phyloP scores from a whole-genome alignment of 805 yeast species.

The Metschnikowia gruessii region DNA sequence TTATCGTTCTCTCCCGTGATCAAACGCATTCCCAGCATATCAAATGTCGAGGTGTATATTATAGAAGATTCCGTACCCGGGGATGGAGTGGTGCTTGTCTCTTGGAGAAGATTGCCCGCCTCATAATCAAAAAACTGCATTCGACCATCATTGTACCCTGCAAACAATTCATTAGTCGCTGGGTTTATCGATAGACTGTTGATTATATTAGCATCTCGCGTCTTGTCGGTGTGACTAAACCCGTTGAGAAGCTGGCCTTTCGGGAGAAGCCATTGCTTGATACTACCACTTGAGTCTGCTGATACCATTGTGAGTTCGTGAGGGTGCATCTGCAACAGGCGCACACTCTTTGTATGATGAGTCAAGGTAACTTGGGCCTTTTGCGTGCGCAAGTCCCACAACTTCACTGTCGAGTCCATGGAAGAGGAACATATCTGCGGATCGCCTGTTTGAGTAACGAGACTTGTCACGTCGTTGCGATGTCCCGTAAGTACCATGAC shows the following conservation, averaged over 20 bases:
- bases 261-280: conserved; percentile 82
- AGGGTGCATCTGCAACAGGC: conserved; percentile 70
- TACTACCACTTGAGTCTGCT: conserved; percentile 69
- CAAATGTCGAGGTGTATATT: conserved; percentile 69
- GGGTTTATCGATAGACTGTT: conserved; percentile 68
- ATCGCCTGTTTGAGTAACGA: conserved; percentile 64
- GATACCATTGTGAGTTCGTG: conserved; percentile 71
- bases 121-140: conserved; percentile 77
- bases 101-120: conserved; percentile 62
- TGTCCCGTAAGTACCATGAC: conserved; percentile 83
- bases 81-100: conserved; percentile 48
- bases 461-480: conserved; percentile 66
- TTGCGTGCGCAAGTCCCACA: conserved; percentile 91
- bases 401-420: conserved; percentile 75
- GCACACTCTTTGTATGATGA: conserved; percentile 78
- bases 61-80: conserved; percentile 75
- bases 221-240: conserved; percentile 44
- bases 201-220: conserved; percentile 45
- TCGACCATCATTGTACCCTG: conserved; percentile 83
- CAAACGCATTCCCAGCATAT: conserved; percentile 73
- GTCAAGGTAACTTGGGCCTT: conserved; percentile 69
- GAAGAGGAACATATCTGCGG: conserved; percentile 87
- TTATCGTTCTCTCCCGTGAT: conserved; percentile 92
- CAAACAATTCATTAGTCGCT: conserved; percentile 59
- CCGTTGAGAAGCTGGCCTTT: conserved; percentile 63